Evolutionary conservation across 257 asterid species (phyloP).

Genomic region (Petrea volubilis): DNA sequence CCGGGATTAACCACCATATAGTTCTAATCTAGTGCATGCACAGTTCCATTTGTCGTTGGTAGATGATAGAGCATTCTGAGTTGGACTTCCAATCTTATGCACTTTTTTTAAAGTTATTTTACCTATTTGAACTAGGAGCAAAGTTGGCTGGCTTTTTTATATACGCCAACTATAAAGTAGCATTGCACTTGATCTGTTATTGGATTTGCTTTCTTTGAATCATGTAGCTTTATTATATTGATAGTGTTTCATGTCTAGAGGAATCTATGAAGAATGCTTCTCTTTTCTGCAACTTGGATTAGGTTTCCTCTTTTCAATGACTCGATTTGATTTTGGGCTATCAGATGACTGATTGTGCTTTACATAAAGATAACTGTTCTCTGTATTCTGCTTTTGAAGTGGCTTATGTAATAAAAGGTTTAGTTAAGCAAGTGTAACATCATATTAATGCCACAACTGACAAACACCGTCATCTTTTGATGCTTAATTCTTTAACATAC

Average conservation of each 20-base stretch:
- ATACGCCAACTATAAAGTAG: neutral
- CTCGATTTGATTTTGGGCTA: neutral
- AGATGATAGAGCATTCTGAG: conserved; percentile 31
- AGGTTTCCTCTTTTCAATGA: neutral
- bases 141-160: conserved; percentile 17
- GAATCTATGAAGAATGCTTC: neutral
- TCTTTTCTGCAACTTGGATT: neutral
- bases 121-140: conserved; percentile 2
- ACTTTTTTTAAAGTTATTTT: neutral
- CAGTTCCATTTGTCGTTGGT: neutral
- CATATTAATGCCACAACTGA: too few species aligned
- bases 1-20: neutral
- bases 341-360: neutral
- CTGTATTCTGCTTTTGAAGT: neutral
- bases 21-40: neutral
- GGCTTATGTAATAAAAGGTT: neutral
- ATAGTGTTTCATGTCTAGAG: neutral
- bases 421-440: neutral
- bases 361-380: neutral
- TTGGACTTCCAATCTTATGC: conserved; percentile 32
- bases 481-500: neutral
- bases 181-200: neutral
- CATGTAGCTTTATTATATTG: neutral
- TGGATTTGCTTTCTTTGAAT: neutral
- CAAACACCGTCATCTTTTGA: neutral